These are phyloP conservation scores for Solanum etuberosum DNA, from an alignment of 257 asterid genomes.

Conservation along the genomic window DNA sequence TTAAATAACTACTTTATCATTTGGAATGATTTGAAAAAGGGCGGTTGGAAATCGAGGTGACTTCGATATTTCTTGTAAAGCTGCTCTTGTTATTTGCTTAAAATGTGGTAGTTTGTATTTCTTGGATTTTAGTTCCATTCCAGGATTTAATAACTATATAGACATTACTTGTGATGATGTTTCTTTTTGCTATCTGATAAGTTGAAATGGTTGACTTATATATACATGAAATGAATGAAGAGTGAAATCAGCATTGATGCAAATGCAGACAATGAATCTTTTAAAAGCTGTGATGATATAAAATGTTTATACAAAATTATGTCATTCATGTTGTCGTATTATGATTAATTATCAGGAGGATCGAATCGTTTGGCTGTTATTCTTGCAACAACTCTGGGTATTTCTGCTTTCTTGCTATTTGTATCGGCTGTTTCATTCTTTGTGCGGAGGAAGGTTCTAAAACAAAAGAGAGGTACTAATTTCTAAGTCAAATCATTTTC, in stretches of 20 bases:
- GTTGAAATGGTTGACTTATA: not conserved
- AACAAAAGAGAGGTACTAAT: conserved; percentile 26
- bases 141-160: not conserved
- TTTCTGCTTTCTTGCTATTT: conserved; percentile 15
- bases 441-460: conserved; percentile 29
- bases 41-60: not conserved
- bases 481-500: not conserved
- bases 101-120: not conserved
- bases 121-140: not conserved
- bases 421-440: conserved; percentile 22
- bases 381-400: conserved; percentile 31
- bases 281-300: not conserved
- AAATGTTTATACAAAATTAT: not conserved
- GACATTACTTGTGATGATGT: not conserved
- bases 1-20: not conserved
- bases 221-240: not conserved
- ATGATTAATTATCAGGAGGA: conserved; percentile 15
- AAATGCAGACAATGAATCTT: not conserved
- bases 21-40: not conserved
- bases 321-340: not conserved
- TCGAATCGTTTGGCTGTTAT: conserved; percentile 32
- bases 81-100: not conserved
- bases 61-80: not conserved
- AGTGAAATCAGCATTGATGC: not conserved
- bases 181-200: not conserved